phyloP scores from a whole-genome alignment of 192 early-diverging fungal genomes.

The Linnemannia elongata region DNA sequence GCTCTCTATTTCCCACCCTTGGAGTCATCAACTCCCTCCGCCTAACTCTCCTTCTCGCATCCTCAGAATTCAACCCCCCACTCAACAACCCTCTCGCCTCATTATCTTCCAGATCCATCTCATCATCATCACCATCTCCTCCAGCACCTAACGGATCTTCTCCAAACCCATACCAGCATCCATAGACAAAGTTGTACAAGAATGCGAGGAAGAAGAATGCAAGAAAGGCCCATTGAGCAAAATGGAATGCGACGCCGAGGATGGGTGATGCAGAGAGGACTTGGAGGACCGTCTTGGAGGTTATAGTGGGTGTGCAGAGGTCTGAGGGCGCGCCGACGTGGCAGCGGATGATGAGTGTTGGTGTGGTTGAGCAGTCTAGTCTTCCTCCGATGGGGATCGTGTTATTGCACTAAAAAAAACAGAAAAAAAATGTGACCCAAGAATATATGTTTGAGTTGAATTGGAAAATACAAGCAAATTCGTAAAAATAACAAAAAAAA shows the following conservation, averaged over 20 bases:
- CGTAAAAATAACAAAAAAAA: neutral
- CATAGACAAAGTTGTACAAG: conserved; percentile 49
- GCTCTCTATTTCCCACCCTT: neutral
- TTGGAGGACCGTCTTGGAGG: conserved; percentile 62
- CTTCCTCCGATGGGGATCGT: conserved; percentile 31
- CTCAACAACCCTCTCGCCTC: conserved; percentile 32
- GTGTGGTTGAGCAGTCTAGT: conserved; percentile 59
- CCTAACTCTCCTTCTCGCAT: conserved; percentile 10
- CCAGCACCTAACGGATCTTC: conserved; percentile 49
- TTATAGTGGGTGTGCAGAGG: conserved; percentile 67
- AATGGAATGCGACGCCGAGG: conserved; percentile 66
- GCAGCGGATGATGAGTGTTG: conserved; percentile 67
- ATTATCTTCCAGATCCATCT: conserved; percentile 34
- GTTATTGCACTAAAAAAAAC: conserved; percentile 63
- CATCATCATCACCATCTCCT: conserved; percentile 47
- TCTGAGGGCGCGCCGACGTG: conserved; percentile 65
- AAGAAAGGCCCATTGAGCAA: conserved; percentile 66
- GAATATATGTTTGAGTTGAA: neutral
- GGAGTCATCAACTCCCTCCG: conserved; percentile 8
- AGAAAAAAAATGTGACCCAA: neutral
- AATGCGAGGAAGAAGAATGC: conserved; percentile 57
- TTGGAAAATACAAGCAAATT: neutral
- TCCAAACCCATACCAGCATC: conserved; percentile 47
- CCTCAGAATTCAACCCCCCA: conserved; percentile 13
- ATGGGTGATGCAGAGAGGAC: conserved; percentile 63